Base-by-base conservation (phyloP, 441 rosid species). In the Populus hybrid region DNA sequence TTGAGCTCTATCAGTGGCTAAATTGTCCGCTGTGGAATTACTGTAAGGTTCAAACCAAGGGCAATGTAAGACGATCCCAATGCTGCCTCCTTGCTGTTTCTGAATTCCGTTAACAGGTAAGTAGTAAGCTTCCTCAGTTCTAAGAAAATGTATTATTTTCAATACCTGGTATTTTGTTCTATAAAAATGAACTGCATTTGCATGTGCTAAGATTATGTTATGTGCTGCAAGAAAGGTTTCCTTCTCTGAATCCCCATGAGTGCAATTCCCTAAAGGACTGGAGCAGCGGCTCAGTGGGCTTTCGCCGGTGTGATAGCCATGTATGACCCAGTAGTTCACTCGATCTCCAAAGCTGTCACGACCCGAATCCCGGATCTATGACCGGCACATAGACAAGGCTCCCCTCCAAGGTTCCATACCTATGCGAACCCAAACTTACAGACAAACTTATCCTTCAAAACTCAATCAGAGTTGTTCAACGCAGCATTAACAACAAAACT, bases 161-260 rank as follows among this genome's bases (percentile, higher is more conserved):
- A 24, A 28, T 79, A 89, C 92, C 90, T 92, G 87, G 85, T 89
- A 90, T 78, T 82, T 89, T 34, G 83, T 82, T 76, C 84, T 77
- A 80, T 89, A 89, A 64, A 80, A 82, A 24, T 83, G 46, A 38
- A 85, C 90, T 0, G 93, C 90, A n/a, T 85, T 83, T 16, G 89
- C 86, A 18, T 90, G 94, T n/a, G 96, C 82, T 3, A 90, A 82
- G 79, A 92, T 88, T 20, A 80, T 81, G 64, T 88, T 90, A 69
- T 92, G 96, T 5, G 91, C 91, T 38, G 78, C 96, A 34, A 82
- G 77, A 46, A 87, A 89, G 14, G 94, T 92, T 80, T 92, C 96
- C 18, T 35, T 82, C 79, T 90, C 91, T 0, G 96, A 92, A 67
- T 90, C 83, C 28, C 95, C 93, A 10, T 21, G 9, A 26, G 76